Conservation (phyloP, 768 basidiomycete species). For the Psilocybe cubensis region DNA sequence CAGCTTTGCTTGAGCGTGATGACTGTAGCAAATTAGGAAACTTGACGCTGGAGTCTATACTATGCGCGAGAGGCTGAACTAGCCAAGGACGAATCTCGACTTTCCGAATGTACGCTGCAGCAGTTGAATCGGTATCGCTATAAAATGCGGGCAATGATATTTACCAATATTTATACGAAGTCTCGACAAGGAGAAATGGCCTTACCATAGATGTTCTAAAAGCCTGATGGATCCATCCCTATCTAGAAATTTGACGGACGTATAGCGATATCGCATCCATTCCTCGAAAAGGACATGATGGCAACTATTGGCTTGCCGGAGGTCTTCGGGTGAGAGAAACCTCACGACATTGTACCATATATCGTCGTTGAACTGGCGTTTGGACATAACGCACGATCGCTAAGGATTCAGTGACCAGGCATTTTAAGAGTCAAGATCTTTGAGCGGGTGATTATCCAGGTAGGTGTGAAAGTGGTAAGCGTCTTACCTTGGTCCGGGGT, state of each 20-base stretch:
- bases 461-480: too few species aligned
- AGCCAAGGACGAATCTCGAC: constrained; percentile 45
- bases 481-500: too few species aligned
- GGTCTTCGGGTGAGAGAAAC: constrained; percentile 26
- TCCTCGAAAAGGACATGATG: constrained; percentile 31
- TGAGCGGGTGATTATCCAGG: too few species aligned
- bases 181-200: not conserved
- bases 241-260: constrained; percentile 21
- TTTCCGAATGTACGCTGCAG: constrained; percentile 34
- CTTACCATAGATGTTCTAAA: constrained; percentile 31
- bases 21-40: constrained; percentile 31
- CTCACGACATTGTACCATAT: constrained; percentile 31
- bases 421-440: too few species aligned
- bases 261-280: constrained; percentile 29
- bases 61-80: constrained; percentile 34
- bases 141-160: not conserved
- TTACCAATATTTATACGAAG: not conserved
- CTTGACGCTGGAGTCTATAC: constrained; percentile 29
- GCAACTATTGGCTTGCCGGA: constrained; percentile 24
- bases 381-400: constrained; percentile 8
- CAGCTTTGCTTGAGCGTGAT: constrained; percentile 30
- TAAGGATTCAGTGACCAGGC: too few species aligned
- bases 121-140: constrained; percentile 31
- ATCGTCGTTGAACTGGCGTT: constrained; percentile 27
- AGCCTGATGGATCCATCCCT: constrained; percentile 31